Conservation (phyloP, 192 early-diverging fungal genomes). For the Borealophlyctis nickersoniae region DNA sequence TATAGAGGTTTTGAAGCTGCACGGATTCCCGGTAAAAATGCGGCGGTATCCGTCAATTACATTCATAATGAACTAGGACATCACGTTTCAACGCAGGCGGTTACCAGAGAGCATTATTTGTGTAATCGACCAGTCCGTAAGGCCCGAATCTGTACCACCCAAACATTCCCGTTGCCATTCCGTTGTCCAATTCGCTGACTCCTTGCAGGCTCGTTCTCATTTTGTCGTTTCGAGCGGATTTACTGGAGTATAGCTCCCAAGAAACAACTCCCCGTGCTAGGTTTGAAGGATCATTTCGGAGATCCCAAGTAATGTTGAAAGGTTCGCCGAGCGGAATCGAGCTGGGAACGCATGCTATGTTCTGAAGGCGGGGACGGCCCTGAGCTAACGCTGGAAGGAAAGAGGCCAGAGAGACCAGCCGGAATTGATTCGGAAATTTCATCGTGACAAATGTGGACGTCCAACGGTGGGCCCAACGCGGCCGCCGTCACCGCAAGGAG, state of each 20-base stretch:
- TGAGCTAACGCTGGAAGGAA: no score
- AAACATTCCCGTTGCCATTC: neutral
- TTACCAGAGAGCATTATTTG: conserved; percentile 13
- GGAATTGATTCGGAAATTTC: no score
- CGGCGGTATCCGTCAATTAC: no score
- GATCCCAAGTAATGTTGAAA: conserved; percentile 18
- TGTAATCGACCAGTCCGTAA: conserved; percentile 22
- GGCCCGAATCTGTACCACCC: conserved; percentile 21
- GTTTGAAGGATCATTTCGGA: conserved; percentile 6
- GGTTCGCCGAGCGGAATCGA: conserved; percentile 11
- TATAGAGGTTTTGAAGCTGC: conserved; percentile 7
- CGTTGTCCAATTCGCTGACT: neutral
- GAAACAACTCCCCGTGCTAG: conserved; percentile 22
- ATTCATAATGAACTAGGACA: no score
- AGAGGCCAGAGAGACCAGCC: no score
- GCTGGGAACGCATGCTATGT: conserved; percentile 16
- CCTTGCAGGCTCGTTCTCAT: conserved; percentile 3
- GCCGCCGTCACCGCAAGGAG: no score
- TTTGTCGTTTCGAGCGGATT: neutral
- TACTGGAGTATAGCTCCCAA: conserved; percentile 16
- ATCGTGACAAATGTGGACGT: no score
- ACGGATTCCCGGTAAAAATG: no score
- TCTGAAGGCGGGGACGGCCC: conserved; percentile 13
- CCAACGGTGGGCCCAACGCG: no score
- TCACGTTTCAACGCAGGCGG: neutral